Evolutionary conservation across 2,329 filamentous ascomycete species (phyloP).

Genomic region (Alternaria sp.): DNA sequence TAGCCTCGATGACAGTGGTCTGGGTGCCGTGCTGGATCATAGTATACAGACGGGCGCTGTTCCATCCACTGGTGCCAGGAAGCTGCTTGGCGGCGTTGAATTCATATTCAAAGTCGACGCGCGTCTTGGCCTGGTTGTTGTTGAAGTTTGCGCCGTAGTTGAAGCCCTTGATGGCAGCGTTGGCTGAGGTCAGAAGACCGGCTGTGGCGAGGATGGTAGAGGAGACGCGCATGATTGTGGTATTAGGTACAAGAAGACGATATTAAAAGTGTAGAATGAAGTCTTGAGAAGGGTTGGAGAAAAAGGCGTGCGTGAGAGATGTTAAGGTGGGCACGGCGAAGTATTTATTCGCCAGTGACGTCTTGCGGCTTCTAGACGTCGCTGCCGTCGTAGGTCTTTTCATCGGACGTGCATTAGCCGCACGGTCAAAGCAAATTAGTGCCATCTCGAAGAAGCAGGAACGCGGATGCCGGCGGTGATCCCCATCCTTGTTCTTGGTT

Average conservation of each 20-base stretch:
- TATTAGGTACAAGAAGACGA: constrained; percentile 10
- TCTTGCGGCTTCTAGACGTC: constrained; percentile 14
- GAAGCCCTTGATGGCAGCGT: constrained; percentile 65
- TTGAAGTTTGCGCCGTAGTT: constrained; percentile 74
- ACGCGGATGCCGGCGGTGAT: constrained; percentile 14
- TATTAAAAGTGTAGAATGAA: constrained; percentile 17
- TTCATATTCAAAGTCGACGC: constrained; percentile 74
- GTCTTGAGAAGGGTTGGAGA: not conserved
- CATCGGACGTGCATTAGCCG: constrained; percentile 28
- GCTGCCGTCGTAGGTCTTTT: constrained; percentile 13
- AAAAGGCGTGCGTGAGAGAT: constrained; percentile 9
- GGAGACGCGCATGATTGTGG: constrained; percentile 46
- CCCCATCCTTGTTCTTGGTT: not conserved
- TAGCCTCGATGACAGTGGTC: constrained; percentile 71
- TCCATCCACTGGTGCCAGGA: constrained; percentile 67
- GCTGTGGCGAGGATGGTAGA: constrained; percentile 49
- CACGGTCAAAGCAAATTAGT: constrained; percentile 26
- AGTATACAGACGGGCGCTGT: constrained; percentile 77
- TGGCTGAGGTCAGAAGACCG: constrained; percentile 52
- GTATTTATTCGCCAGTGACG: constrained; percentile 33
- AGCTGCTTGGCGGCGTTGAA: constrained; percentile 73
- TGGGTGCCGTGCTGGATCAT: constrained; percentile 74
- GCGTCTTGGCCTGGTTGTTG: constrained; percentile 66
- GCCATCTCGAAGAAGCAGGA: constrained; percentile 18
- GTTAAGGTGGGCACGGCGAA: constrained; percentile 14